Conservation (phyloP, 2,329 filamentous ascomycete genomes). For the Sclerotinia spermophila region DNA sequence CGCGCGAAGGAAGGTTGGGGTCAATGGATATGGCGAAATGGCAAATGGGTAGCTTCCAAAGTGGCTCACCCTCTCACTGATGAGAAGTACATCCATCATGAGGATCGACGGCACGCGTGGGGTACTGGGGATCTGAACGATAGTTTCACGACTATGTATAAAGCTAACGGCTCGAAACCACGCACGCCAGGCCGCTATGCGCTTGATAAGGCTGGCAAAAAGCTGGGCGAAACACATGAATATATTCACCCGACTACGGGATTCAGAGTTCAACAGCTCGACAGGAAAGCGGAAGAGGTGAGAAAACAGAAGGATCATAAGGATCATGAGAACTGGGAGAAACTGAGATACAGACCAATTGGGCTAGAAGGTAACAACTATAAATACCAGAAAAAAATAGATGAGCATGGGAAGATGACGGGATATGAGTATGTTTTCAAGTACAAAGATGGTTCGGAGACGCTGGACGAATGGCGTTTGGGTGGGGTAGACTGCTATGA, state of each 20-base stretch:
- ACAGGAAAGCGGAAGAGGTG: neutral
- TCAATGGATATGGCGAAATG: neutral
- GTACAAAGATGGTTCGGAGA: neutral
- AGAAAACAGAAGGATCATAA: neutral
- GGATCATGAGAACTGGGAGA: neutral
- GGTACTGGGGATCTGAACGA: neutral
- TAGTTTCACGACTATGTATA: neutral
- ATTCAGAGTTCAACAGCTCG: neutral
- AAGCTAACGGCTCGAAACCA: neutral
- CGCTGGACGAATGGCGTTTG: neutral
- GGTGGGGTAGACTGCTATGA: neutral
- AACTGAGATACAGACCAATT: neutral
- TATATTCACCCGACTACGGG: neutral
- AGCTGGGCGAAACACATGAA: neutral
- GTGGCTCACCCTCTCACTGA: neutral
- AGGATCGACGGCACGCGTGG: neutral
- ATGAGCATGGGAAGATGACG: neutral
- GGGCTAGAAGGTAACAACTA: neutral
- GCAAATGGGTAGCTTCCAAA: neutral
- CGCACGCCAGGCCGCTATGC: slow-evolving; percentile 7
- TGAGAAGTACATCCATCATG: neutral
- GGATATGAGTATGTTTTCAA: neutral
- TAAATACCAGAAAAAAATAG: neutral
- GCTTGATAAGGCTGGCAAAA: neutral
- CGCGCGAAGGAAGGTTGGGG: neutral